Evolutionary conservation across 2,329 filamentous ascomycete species (phyloP), one percentile per base, ranked within the genome.

Genomic region (Xylariaceae sp.): DNA sequence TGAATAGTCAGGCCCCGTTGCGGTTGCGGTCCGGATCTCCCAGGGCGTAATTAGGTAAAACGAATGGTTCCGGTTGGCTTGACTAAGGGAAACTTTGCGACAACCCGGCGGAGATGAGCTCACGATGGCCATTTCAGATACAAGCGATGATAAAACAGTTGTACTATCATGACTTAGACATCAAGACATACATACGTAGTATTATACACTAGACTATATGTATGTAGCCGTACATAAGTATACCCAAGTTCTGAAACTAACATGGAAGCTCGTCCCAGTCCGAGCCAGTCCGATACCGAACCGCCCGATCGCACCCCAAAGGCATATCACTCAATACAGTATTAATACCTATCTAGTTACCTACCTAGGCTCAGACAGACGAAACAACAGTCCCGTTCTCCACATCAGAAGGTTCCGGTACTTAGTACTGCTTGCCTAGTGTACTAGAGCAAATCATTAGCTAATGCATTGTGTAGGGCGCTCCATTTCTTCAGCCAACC

Each of bases 11-110:
- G 39, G 30, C 9, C 47, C 31, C 51, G 31, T 55, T 50, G 44
- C 42, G 41, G 30, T 46, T 45, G 29, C 37, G 27, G 53, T 55
- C 47, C 27, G 11, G 39, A 34, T 37, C 37, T 26, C 40, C 51
- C 40, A 60, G 52, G 47, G 56, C 62, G 29, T 50, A 56, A 63
- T 66, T 67, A 67, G 62, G 65, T 67, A 67, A 67, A 62, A 59
- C 34, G 32, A 67, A 65, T 48, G 47, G 46, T 50, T 47, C 49
- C 51, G 56, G 63, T 65, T 67, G 64, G 64, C 59, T 58, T 62
- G 59, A 56, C 54, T 54, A 53, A 56, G 9, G 37, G 37, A 47
- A 27, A 9, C 4, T 27, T 47, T 50, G 53, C 51, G 49, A 59
- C 55, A 19, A 47, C 37, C 48, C 51, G 37, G 54, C 61, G 31